phyloP scores from a whole-genome alignment of 169 alveolate genomes.

The Plasmodium reichenowi region DNA sequence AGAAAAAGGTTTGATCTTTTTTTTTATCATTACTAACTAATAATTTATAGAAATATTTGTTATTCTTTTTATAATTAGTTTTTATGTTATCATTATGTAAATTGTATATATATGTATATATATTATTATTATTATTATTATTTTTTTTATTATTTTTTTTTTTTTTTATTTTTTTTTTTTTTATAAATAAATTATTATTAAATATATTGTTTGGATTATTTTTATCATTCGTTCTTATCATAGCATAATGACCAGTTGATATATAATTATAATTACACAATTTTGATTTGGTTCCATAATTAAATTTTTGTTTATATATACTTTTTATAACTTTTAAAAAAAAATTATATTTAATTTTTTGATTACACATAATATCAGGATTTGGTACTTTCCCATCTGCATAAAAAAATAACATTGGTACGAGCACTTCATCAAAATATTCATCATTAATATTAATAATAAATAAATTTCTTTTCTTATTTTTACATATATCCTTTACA shows the following conservation, averaged over 20 bases:
- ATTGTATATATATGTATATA: too few relatives aligned
- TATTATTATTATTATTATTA: too few relatives aligned
- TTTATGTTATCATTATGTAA: neutral
- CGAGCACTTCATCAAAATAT: constrained; percentile 27
- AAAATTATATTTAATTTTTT: constrained; percentile 57
- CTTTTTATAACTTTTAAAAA: constrained; percentile 14
- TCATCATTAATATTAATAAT: constrained; percentile 56
- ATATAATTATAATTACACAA: constrained; percentile 22
- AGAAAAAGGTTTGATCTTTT: constrained; percentile 67
- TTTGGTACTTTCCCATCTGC: constrained; percentile 53
- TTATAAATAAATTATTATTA: constrained; percentile 17
- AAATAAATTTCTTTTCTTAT: constrained; percentile 29
- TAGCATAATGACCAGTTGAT: constrained; percentile 71
- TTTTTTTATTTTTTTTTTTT: neutral
- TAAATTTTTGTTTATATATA: constrained; percentile 4
- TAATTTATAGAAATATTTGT: constrained; percentile 17
- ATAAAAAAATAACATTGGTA: constrained; percentile 59
- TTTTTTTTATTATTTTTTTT: too few relatives aligned
- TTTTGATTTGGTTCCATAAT: neutral
- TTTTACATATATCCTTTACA: constrained; percentile 36
- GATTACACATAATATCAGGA: constrained; percentile 56
- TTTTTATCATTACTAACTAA: constrained; percentile 25
- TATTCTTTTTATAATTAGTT: neutral
- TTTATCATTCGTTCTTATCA: constrained; percentile 53
- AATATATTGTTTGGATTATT: constrained; percentile 24